A percentile compares a stretch with the other conserved stretches of the same genome.
Conservation (phyloP, 1,139 yeast genomes). For the Scheffersomyces parashehatae region DNA sequence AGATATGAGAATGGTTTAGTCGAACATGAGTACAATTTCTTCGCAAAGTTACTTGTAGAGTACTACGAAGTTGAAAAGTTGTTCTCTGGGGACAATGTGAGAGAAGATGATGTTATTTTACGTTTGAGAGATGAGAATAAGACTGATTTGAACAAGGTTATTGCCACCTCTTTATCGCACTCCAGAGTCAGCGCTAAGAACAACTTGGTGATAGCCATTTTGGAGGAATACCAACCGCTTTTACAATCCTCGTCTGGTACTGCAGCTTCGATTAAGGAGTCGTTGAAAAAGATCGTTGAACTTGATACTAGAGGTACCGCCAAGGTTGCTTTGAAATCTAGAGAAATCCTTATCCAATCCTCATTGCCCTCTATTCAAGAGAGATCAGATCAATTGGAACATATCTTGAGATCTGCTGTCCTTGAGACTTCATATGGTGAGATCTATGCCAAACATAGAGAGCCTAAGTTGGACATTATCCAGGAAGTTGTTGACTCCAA, state of each 20-base stretch:
- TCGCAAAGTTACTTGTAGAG: conserved; percentile 66
- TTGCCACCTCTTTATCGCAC: conserved; percentile 77
- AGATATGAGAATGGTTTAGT: conserved; percentile 74
- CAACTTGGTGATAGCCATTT: conserved; percentile 81
- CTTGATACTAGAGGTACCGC: conserved; percentile 88
- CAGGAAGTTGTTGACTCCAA: conserved; percentile 94
- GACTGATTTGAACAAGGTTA: conserved; percentile 72
- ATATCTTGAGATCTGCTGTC: conserved; percentile 88
- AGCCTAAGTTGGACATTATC: conserved; percentile 78
- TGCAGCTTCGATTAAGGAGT: conserved; percentile 67
- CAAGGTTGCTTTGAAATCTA: conserved; percentile 92
- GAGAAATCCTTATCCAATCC: conserved; percentile 94
- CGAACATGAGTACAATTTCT: conserved; percentile 80
- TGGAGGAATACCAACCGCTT: conserved; percentile 77
- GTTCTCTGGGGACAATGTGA: conserved; percentile 70
- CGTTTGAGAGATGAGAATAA: conserved; percentile 84
- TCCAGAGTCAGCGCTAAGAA: conserved; percentile 92
- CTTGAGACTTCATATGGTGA: conserved; percentile 90
- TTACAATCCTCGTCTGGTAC: conserved; percentile 67
- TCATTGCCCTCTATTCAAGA: conserved; percentile 94
- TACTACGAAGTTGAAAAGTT: conserved; percentile 76
- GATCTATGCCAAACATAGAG: conserved; percentile 68
- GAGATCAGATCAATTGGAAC: conserved; percentile 96
- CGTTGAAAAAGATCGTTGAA: conserved; percentile 78
- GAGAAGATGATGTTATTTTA: conserved; percentile 87